Base-by-base conservation (phyloP, 1,284 basidiomycete genomes). In the Austropuccinia psidii region DNA sequence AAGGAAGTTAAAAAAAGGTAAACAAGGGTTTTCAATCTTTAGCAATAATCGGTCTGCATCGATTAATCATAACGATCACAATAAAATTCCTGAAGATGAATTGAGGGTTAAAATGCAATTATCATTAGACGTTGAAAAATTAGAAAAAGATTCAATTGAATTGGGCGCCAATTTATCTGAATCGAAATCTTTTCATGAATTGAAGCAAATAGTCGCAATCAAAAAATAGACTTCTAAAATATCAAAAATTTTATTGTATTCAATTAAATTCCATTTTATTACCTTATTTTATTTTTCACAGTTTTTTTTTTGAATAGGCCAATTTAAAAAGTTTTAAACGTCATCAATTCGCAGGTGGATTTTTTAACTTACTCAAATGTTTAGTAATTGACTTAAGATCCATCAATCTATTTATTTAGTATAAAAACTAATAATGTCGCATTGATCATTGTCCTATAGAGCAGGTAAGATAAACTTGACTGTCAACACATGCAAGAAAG, bases 61-160 rank as follows among this genome's bases (percentile, higher is more conserved):
- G 87, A 43, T 83, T 82, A 58, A 50, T 74, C 57, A 27, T 77
- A 41, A 77, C 65, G 52, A 80, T 78, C 65, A 66, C 82, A 13
- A 80, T 81, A 41, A 83, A 84, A 61, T 45, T 7, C 35, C 45
- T 24, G 83, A 83, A 72, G 83, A 84, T 73, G 66, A 69, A 2
- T 27, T 57, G 11, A 80, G 81, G 39, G 91, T 96, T 75, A 86
- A 88, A 52, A 82, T 83, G 54, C 93, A 97, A 82, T 93, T 96
- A 88, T 85, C 88, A 64, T 82, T 90, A 19, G 94, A 97, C 78
- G 88, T 93, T 0, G 86, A 89, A 64, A 88, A 88, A 17, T 88
- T 96, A 76, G 89, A 87, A 4, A 84, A 85, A 76, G 92, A 94
- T 75, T 91, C 88, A 0, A 81, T 84, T 73, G 82, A 83, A 11